Percentiles rank a stretch among this genome's conserved stretches.
phyloP scores from a whole-genome alignment of 2,329 filamentous ascomycete genomes.

The Cordyceps farinosa region DNA sequence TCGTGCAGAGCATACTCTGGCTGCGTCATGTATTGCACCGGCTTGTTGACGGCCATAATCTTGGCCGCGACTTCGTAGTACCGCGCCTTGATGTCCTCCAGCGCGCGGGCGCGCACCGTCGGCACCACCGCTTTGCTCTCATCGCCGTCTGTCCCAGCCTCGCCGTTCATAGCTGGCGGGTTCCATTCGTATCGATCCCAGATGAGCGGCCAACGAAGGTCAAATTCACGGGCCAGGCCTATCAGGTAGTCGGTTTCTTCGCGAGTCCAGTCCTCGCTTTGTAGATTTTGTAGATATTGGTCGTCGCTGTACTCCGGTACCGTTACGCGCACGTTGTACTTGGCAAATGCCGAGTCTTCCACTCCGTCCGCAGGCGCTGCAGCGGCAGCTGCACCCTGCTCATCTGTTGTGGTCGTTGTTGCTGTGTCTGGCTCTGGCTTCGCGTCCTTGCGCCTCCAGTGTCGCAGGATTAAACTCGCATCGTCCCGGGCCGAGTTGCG shows the following conservation, averaged over 20 bases:
- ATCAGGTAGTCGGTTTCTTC: slow-evolving; percentile 94
- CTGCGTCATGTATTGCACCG: slow-evolving; percentile 80
- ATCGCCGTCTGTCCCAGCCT: slow-evolving; percentile 43
- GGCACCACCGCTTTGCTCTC: slow-evolving; percentile 53
- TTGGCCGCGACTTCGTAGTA: slow-evolving; percentile 85
- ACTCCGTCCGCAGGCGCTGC: slow-evolving; percentile 25
- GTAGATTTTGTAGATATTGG: slow-evolving; percentile 74
- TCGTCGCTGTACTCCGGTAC: slow-evolving; percentile 81
- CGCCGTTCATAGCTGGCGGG: slow-evolving; percentile 43
- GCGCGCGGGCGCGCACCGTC: slow-evolving; percentile 55
- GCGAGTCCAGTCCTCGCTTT: slow-evolving; percentile 77
- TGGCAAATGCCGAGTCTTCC: slow-evolving; percentile 69
- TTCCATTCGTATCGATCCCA: slow-evolving; percentile 86
- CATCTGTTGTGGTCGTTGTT: slow-evolving; percentile 21
- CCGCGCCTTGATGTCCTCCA: slow-evolving; percentile 88
- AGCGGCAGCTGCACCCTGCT: slow-evolving; percentile 27
- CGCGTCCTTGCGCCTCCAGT: slow-evolving; percentile 71
- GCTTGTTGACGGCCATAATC: slow-evolving; percentile 76
- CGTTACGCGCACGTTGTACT: slow-evolving; percentile 79
- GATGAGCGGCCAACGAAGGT: slow-evolving; percentile 86
- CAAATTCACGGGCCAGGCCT: slow-evolving; percentile 68
- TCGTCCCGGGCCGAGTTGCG: slow-evolving; percentile 73
- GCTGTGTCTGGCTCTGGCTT: slow-evolving; percentile 33
- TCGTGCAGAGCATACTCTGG: slow-evolving; percentile 81
- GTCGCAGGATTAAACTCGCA: slow-evolving; percentile 62